Percentiles rank a stretch among this genome's conserved stretches.
phyloP scores from a whole-genome alignment of 352 stramenopile species.

The Pythium angustatum region DNA sequence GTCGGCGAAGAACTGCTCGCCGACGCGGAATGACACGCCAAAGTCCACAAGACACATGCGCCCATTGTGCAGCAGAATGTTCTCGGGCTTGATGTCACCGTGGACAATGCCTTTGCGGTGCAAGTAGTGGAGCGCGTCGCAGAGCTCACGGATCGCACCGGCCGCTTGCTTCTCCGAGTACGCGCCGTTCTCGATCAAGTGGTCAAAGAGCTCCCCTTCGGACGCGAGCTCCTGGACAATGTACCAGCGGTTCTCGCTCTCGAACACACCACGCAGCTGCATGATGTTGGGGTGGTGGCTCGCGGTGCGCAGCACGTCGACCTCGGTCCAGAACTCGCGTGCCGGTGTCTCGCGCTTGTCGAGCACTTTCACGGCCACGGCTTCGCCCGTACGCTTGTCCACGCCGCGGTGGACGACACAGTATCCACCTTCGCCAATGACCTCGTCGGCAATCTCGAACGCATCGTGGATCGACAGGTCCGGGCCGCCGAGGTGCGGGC shows the following conservation, averaged over 20 bases:
- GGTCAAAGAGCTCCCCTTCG: slow-evolving; percentile 88
- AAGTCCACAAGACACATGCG: slow-evolving; percentile 88
- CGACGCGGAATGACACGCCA: slow-evolving; percentile 78
- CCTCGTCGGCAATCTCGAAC: slow-evolving; percentile 80
- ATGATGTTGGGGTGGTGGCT: slow-evolving; percentile 81
- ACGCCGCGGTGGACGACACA: slow-evolving; percentile 75
- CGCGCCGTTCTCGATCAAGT: slow-evolving; percentile 81
- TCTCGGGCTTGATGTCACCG: slow-evolving; percentile 89
- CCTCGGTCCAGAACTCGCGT: slow-evolving; percentile 83
- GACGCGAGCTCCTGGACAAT: slow-evolving; percentile 84
- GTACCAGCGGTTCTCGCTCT: slow-evolving; percentile 74
- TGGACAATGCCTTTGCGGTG: slow-evolving; percentile 88
- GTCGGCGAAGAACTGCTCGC: slow-evolving; percentile 75
- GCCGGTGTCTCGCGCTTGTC: slow-evolving; percentile 76
- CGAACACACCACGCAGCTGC: slow-evolving; percentile 70
- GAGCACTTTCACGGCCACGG: slow-evolving; percentile 81
- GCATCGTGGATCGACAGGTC: slow-evolving; percentile 52
- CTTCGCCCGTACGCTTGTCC: slow-evolving; percentile 59
- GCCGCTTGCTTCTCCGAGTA: slow-evolving; percentile 85
- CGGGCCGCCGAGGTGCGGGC: slow-evolving; percentile 16
- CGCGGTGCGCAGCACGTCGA: slow-evolving; percentile 72
- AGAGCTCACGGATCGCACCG: slow-evolving; percentile 65
- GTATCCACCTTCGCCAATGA: slow-evolving; percentile 80
- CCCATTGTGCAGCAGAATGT: slow-evolving; percentile 73
- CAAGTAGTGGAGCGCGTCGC: slow-evolving; percentile 80